Evolutionary conservation across 345 rosid species (phyloP).

Genomic region (Gossypium anomalum): DNA sequence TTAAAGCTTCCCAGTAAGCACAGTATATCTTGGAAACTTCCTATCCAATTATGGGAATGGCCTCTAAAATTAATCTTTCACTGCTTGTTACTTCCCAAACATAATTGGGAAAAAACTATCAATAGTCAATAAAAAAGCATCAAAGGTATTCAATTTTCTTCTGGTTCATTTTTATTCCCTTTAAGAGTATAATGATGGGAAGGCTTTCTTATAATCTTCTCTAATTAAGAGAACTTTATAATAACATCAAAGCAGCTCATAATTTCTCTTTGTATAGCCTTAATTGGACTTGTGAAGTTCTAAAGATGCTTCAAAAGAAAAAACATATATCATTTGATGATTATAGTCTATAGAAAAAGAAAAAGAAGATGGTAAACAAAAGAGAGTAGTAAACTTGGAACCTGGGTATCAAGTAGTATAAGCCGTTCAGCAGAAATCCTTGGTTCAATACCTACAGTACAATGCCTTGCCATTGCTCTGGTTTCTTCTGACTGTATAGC

Average conservation of each 20-base stretch:
- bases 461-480: slow-evolving; percentile 63
- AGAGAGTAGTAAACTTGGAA: slow-evolving; percentile 16
- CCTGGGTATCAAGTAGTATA: slow-evolving; percentile 83
- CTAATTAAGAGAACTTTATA: background rate
- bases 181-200: background rate
- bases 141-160: background rate
- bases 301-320: slow-evolving; percentile 5
- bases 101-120: background rate
- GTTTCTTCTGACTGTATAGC: slow-evolving; percentile 57
- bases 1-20: background rate
- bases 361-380: background rate
- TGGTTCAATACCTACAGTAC: slow-evolving; percentile 71
- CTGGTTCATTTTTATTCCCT: background rate
- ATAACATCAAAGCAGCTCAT: background rate
- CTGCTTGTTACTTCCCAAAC: background rate
- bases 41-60: background rate
- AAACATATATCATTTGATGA: background rate
- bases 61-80: background rate
- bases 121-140: slow-evolving; percentile 3
- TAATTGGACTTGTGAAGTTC: background rate
- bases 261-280: background rate
- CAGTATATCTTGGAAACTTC: background rate
- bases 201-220: background rate
- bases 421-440: slow-evolving; percentile 72
- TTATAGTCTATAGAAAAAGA: background rate